These are phyloP conservation scores for Chlorencoelia australis DNA, from an alignment of 2,329 filamentous ascomycete genomes.

Conservation along the genomic window DNA sequence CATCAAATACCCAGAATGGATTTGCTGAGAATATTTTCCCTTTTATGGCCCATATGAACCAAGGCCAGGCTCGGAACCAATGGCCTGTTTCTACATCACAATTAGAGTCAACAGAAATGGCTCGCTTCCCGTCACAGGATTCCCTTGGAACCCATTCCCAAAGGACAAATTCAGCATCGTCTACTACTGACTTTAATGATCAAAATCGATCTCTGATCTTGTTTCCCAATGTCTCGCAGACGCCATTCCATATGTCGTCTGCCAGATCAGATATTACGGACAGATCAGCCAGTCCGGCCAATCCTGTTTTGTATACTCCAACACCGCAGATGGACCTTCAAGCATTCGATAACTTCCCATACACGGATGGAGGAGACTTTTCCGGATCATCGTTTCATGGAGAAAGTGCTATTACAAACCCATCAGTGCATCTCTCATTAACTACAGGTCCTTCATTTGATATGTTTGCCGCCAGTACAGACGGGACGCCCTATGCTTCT, in stretches of 20 bases:
- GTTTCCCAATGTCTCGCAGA: slow-evolving; percentile 20
- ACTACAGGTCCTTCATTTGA: slow-evolving; percentile 15
- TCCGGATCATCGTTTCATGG: slow-evolving; percentile 18
- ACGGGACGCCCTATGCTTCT: slow-evolving; percentile 8
- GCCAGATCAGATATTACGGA: slow-evolving; percentile 24
- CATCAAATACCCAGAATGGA: slow-evolving; percentile 20
- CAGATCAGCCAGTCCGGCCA: slow-evolving; percentile 24
- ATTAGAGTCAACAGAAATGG: slow-evolving; percentile 21
- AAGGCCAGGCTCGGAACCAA: slow-evolving; percentile 14
- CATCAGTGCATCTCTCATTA: slow-evolving; percentile 12
- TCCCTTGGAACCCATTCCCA: slow-evolving; percentile 22
- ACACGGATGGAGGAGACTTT: slow-evolving; percentile 20
- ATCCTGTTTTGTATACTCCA: slow-evolving; percentile 21
- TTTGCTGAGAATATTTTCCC: slow-evolving; percentile 21
- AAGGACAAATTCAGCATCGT: slow-evolving; percentile 16
- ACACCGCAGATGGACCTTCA: slow-evolving; percentile 23
- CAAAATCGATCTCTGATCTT: slow-evolving; percentile 21
- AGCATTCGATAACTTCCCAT: slow-evolving; percentile 21
- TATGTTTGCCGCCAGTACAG: slow-evolving; percentile 15
- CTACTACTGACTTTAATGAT: slow-evolving; percentile 21
- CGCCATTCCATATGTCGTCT: slow-evolving; percentile 25
- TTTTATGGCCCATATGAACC: slow-evolving; percentile 16
- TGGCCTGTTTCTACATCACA: slow-evolving; percentile 21
- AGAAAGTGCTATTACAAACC: slow-evolving; percentile 13
- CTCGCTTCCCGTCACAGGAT: slow-evolving; percentile 23